Conservation (phyloP, 2,329 filamentous ascomycete genomes). For the Stachybotrys chlorohalonatus region DNA sequence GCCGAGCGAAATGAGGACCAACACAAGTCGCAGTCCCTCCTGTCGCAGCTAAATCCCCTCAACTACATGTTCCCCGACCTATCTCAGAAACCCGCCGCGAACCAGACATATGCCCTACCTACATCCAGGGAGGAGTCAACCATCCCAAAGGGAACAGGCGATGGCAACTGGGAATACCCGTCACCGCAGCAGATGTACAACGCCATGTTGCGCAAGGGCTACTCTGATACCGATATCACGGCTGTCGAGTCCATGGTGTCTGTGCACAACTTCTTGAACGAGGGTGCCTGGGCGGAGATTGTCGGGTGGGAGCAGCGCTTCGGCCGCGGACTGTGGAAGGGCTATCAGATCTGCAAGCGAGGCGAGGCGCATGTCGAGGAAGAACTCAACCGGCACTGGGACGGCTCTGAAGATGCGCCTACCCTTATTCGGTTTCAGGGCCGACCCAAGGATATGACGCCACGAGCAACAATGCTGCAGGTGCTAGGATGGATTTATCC, state of each 20-base stretch:
- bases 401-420: constrained; percentile 50
- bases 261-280: constrained; percentile 96
- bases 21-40: constrained; percentile 32
- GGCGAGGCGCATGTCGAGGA: constrained; percentile 56
- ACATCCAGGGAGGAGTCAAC: constrained; percentile 76
- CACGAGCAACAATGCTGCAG: constrained; percentile 80
- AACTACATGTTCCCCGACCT: constrained; percentile 94
- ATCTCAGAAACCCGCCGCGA: constrained; percentile 66
- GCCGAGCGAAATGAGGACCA: constrained; percentile 13
- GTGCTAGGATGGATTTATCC: constrained; percentile 74
- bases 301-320: constrained; percentile 89
- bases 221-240: constrained; percentile 86
- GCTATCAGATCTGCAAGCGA: constrained; percentile 64
- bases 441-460: constrained; percentile 78
- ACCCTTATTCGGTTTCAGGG: constrained; percentile 82
- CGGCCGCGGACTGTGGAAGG: constrained; percentile 58
- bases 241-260: constrained; percentile 96
- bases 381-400: constrained; percentile 39
- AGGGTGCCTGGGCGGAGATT: constrained; percentile 95
- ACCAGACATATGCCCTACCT: constrained; percentile 67
- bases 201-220: constrained; percentile 89
- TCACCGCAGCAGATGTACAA: constrained; percentile 99
- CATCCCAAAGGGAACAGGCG: constrained; percentile 76
- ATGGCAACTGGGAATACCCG: constrained; percentile 91
- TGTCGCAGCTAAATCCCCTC: constrained; percentile 56